Evolutionary conservation across 805 yeast genomes (phyloP), one percentile per base, ranked within the genome.

Genomic region (Dipodascus geniculatus): DNA sequence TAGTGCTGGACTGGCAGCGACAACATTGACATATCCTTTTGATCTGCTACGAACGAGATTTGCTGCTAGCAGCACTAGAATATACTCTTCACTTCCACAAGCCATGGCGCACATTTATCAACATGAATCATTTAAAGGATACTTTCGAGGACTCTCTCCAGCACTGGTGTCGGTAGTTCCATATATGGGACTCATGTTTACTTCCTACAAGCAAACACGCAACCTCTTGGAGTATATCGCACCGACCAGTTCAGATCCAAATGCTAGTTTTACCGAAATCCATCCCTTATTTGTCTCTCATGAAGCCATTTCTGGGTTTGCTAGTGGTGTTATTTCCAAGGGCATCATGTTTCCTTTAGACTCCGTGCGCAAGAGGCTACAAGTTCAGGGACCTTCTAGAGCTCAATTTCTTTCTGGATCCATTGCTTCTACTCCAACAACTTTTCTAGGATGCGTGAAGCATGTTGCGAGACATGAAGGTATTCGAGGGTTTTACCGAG

Each of bases 21-120:
- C 96, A 0, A 50, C 78, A 0, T 64, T 72, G 1, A 85, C 97
- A 1, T 93, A 93, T 64, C 99, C 99, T 0, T 81, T 87, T 61
- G 99, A 93, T 66, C 74, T 88, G n/a, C 68, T 93, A 48, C 70
- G 99, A 52, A 93, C 99, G 0, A 72, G 96, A 52, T 75, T 89
- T 51, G 95, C 88, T 0, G 91, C 90, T 2, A 44, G 55, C 20
- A n/a, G 55, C 11, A 53, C 58, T 31, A 33, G 49, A 2, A 60
- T 63, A 38, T 68, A 68, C 57, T 56, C 63, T 3, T 53, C 66
- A 0, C 48, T 67, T 6, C 38, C 55, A 16, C 61, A 63, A 2
- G 65, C 75, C 0, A 53, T 74, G 0, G 28, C 49, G 1, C 61
- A 60, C 0, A 75, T 77, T 2, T 64, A 69, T 62, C 24, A 4